A percentile compares a stretch with the other conserved stretches of the same genome.
Evolutionary conservation across 1,284 basidiomycete genomes (phyloP).

Genomic region (Schizophyllum amplum): DNA sequence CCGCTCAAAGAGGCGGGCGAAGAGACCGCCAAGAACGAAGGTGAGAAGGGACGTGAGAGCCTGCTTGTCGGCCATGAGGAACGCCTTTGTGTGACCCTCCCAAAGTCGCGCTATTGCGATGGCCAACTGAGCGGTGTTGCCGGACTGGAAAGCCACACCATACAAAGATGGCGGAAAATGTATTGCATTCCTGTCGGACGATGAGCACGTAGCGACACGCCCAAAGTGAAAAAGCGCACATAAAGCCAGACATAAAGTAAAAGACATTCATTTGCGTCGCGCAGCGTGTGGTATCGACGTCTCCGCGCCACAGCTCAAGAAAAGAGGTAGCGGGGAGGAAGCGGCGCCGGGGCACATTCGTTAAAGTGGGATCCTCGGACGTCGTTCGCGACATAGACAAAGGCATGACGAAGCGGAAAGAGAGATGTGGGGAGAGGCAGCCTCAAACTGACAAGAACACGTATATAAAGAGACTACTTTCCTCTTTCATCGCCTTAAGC

Average conservation of each 20-base stretch:
- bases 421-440: no score
- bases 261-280: slow-evolving; percentile 3
- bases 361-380: no score
- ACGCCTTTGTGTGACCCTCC: slow-evolving; percentile 44
- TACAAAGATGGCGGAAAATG: slow-evolving; percentile 17
- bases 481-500: no score
- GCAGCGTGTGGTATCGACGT: no score
- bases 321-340: no score
- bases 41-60: slow-evolving; percentile 69
- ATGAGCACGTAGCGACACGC: background rate
- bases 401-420: no score
- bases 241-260: slow-evolving; percentile 20
- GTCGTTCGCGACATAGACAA: no score
- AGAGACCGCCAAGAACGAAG: slow-evolving; percentile 64
- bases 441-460: no score
- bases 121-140: slow-evolving; percentile 22
- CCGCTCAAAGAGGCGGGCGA: slow-evolving; percentile 66
- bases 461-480: no score
- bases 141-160: slow-evolving; percentile 22
- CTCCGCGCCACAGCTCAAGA: no score
- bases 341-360: no score
- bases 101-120: slow-evolving; percentile 43
- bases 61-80: slow-evolving; percentile 75
- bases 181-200: slow-evolving; percentile 11
- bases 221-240: slow-evolving; percentile 11